Percentiles rank a stretch among this genome's conserved stretches.
Conservation (phyloP, 2,329 filamentous ascomycete species). For the Capronia coronata region DNA sequence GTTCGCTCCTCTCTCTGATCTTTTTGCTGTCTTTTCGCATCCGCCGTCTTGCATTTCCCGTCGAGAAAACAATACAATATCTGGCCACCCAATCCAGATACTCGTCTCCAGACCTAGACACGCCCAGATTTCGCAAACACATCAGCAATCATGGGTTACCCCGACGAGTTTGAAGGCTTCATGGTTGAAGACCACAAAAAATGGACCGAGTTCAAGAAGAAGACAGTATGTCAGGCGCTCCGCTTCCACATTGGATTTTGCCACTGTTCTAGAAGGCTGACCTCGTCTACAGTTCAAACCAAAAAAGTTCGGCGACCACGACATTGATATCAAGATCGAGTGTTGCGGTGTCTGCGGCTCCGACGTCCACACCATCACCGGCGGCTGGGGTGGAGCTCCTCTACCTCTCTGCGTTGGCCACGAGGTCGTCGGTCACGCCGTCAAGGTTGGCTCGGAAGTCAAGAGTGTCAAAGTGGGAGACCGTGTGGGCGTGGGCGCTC, state of each 20-base stretch:
- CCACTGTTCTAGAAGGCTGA: constrained; percentile 2
- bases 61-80: too few species aligned
- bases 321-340: constrained; percentile 82
- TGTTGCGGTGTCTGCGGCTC: constrained; percentile 70
- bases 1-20: too few species aligned
- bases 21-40: too few species aligned
- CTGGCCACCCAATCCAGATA: too few species aligned
- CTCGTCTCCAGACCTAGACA: too few species aligned
- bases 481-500: constrained; percentile 63
- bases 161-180: constrained; percentile 42
- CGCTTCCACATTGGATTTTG: too few species aligned
- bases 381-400: constrained; percentile 48
- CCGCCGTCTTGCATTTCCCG: too few species aligned
- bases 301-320: constrained; percentile 79
- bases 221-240: constrained; percentile 44
- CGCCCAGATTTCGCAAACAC: too few species aligned
- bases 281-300: constrained; percentile 59
- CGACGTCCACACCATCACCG: constrained; percentile 64
- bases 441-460: constrained; percentile 61
- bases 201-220: constrained; percentile 53
- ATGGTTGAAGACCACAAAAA: constrained; percentile 60
- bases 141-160: constrained; percentile 37
- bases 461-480: constrained; percentile 56
- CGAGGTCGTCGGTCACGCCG: constrained; percentile 63
- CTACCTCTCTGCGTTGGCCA: constrained; percentile 50